Evolutionary conservation across 2,329 filamentous ascomycete species (phyloP).

Genomic region (Phialocephala subalpina): DNA sequence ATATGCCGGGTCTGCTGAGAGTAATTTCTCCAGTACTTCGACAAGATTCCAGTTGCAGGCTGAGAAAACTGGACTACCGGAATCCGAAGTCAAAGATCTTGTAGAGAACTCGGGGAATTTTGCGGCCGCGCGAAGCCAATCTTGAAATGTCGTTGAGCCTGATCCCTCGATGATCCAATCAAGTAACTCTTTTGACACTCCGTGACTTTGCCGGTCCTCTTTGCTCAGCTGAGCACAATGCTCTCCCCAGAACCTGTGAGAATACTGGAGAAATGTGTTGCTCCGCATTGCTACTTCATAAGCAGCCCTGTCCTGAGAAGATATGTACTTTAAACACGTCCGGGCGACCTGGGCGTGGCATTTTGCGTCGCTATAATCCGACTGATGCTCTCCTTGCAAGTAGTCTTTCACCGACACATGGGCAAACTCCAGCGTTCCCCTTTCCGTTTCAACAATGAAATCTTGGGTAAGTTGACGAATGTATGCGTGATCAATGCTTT

Average conservation of each 20-base stretch:
- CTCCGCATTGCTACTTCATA: constrained; percentile 9
- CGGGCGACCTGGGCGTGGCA: constrained; percentile 16
- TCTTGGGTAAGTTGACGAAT: too few species aligned
- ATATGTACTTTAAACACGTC: constrained; percentile 16
- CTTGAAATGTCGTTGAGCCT: constrained; percentile 16
- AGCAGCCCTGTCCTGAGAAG: constrained; percentile 11
- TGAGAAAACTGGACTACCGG: constrained; percentile 13
- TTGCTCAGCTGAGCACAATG: constrained; percentile 18
- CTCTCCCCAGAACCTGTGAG: constrained; percentile 10
- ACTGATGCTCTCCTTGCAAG: too few species aligned
- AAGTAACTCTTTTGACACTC: constrained; percentile 14
- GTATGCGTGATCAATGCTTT: too few species aligned
- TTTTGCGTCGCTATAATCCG: background rate
- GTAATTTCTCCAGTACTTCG: constrained; percentile 16
- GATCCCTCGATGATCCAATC: constrained; percentile 15
- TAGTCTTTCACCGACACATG: too few species aligned
- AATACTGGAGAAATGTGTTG: constrained; percentile 13
- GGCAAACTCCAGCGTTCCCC: too few species aligned
- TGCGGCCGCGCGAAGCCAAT: constrained; percentile 2
- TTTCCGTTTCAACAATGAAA: too few species aligned
- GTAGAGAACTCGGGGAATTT: too few species aligned
- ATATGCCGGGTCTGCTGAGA: constrained; percentile 15
- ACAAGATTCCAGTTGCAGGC: constrained; percentile 15
- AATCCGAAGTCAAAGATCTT: background rate
- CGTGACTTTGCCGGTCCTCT: constrained; percentile 15